Percentiles rank a stretch among this genome's conserved stretches.
Evolutionary conservation across 2,329 filamentous ascomycete species (phyloP).

Genomic region (Xylaria sp.): DNA sequence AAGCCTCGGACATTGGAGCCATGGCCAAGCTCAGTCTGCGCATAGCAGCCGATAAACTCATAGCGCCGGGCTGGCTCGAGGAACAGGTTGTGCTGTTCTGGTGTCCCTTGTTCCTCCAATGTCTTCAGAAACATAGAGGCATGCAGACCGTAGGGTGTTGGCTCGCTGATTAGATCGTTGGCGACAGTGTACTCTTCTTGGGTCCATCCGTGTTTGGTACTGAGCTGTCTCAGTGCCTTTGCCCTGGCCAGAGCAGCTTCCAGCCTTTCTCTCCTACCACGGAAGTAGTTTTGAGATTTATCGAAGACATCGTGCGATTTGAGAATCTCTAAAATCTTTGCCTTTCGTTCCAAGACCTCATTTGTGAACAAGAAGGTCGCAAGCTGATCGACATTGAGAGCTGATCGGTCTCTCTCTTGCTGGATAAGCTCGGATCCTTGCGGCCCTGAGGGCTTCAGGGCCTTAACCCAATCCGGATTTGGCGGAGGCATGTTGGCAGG

Average conservation of each 20-base stretch:
- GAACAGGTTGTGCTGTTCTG: background rate
- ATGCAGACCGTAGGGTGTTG: background rate
- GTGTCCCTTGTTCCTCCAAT: background rate
- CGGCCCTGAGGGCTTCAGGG: background rate
- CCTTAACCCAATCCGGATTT: slow-evolving; percentile 7
- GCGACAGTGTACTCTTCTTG: background rate
- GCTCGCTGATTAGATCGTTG: slow-evolving; percentile 3
- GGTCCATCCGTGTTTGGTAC: background rate
- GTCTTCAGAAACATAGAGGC: slow-evolving; percentile 2
- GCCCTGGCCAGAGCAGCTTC: slow-evolving; percentile 1
- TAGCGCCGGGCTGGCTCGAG: slow-evolving; percentile 2
- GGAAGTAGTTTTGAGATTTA: slow-evolving; percentile 2
- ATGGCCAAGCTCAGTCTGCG: slow-evolving; percentile 5
- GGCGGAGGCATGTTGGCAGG: background rate
- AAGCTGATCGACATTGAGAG: slow-evolving; percentile 7
- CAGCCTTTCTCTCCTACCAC: background rate
- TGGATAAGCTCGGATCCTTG: slow-evolving; percentile 4
- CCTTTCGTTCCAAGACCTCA: background rate
- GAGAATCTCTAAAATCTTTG: background rate
- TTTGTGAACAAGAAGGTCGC: background rate
- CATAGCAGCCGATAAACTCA: background rate
- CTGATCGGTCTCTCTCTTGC: background rate
- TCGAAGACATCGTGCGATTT: background rate
- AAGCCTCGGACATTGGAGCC: background rate
- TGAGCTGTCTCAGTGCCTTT: background rate